These are phyloP conservation scores for Phytophthora citrophthora DNA, from an alignment of 352 stramenopile genomes.

Conservation along the genomic window DNA sequence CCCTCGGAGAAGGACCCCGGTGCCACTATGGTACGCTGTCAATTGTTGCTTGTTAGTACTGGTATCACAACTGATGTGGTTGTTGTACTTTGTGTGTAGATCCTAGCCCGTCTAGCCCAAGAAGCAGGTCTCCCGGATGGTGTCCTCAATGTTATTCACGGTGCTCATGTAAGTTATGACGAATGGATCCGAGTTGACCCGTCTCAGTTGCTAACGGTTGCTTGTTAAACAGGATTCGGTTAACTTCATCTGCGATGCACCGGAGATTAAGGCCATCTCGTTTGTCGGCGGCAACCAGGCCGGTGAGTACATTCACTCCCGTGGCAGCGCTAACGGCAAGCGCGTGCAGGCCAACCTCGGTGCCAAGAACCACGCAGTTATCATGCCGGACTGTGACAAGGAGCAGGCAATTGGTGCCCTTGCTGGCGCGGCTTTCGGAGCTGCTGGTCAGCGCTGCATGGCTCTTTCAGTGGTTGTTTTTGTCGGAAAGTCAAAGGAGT, in stretches of 20 bases:
- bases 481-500: slow-evolving; percentile 94
- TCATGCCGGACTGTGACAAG: slow-evolving; percentile 95
- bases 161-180: slow-evolving; percentile 58
- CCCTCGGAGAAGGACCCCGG: slow-evolving; percentile 94
- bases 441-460: slow-evolving; percentile 98
- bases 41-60: neutral
- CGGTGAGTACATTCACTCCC: slow-evolving; percentile 95
- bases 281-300: slow-evolving; percentile 96
- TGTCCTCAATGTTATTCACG: slow-evolving; percentile 96
- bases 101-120: slow-evolving; percentile 92
- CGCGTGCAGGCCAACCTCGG: slow-evolving; percentile 96
- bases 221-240: slow-evolving; percentile 78
- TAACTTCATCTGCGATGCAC: slow-evolving; percentile 95
- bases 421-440: slow-evolving; percentile 94
- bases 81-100: slow-evolving; percentile 34
- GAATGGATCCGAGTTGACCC: slow-evolving; percentile 2
- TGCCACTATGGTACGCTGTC: slow-evolving; percentile 68
- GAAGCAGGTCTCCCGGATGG: slow-evolving; percentile 94
- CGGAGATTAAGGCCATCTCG: slow-evolving; percentile 95
- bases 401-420: slow-evolving; percentile 89
- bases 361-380: slow-evolving; percentile 98
- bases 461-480: slow-evolving; percentile 96
- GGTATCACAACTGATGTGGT: slow-evolving; percentile 1
- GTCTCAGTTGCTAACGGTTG: slow-evolving; percentile 11
- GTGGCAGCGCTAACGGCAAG: slow-evolving; percentile 91